Evolutionary conservation across 768 basidiomycete genomes (phyloP).

Genomic region (Sarcodon aspratus): DNA sequence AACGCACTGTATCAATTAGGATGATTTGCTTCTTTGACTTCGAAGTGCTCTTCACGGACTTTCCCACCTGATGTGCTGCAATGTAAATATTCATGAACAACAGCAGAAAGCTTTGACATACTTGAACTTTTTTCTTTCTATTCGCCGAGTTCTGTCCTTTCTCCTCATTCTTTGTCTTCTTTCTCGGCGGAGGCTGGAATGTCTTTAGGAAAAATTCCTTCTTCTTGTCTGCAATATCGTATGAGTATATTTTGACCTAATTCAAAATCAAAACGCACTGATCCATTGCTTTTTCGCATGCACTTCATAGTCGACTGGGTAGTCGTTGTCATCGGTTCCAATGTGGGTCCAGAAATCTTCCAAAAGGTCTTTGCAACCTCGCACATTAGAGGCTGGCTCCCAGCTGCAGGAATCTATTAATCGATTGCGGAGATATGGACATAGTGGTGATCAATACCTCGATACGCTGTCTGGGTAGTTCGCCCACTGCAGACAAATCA

Average conservation of each 20-base stretch:
- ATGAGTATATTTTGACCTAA: background rate
- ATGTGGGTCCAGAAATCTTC: slow-evolving; percentile 46
- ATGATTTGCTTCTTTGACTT: too few species aligned
- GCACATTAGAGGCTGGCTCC: slow-evolving; percentile 56
- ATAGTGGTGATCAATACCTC: slow-evolving; percentile 27
- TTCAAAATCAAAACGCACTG: slow-evolving; percentile 22
- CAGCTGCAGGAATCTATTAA: slow-evolving; percentile 33
- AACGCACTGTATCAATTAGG: too few species aligned
- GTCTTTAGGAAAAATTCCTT: slow-evolving; percentile 23
- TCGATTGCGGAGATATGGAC: background rate
- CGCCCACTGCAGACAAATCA: slow-evolving; percentile 42
- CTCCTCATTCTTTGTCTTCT: slow-evolving; percentile 2
- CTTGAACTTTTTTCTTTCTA: slow-evolving; percentile 8
- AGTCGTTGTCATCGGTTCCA: slow-evolving; percentile 46
- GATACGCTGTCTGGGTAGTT: slow-evolving; percentile 45
- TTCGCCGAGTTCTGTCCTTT: slow-evolving; percentile 5
- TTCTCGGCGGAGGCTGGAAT: slow-evolving; percentile 7
- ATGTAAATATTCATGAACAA: too few species aligned
- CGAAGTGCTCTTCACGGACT: too few species aligned
- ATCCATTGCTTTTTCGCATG: slow-evolving; percentile 46
- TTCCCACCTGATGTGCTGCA: too few species aligned
- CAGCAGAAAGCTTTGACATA: too few species aligned
- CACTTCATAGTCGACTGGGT: slow-evolving; percentile 32
- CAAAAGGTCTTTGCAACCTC: slow-evolving; percentile 44
- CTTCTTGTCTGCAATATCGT: slow-evolving; percentile 23